Conservation (phyloP, 352 stramenopile genomes). For the Phytophthora pisi region DNA sequence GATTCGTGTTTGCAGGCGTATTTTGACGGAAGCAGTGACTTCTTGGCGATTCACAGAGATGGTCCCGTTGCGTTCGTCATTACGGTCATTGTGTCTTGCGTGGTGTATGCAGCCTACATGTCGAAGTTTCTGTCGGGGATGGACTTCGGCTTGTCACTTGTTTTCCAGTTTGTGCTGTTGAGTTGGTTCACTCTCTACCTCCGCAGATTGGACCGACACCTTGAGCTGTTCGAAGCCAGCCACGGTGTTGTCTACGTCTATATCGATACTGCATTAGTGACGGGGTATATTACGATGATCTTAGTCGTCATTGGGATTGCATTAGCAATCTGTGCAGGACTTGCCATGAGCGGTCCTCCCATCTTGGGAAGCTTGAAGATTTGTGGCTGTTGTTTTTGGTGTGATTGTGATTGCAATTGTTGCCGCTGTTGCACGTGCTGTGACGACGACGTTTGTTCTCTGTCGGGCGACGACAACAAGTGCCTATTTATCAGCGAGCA, state of each 20-base stretch:
- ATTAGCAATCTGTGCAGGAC: not conserved
- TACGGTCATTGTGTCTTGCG: not conserved
- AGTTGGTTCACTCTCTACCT: slow-evolving; percentile 3
- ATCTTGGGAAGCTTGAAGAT: too few species aligned
- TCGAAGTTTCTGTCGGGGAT: not conserved
- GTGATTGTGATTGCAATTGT: too few species aligned
- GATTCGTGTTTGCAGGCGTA: not conserved
- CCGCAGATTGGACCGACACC: not conserved
- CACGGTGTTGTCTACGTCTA: slow-evolving; percentile 8
- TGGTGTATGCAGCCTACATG: not conserved
- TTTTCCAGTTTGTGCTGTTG: not conserved
- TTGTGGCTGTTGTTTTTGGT: too few species aligned
- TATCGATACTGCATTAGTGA: slow-evolving; percentile 1
- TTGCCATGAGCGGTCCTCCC: not conserved
- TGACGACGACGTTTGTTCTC: too few species aligned
- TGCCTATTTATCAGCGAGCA: too few species aligned
- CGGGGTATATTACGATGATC: not conserved
- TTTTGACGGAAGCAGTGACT: not conserved
- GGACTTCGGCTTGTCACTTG: not conserved
- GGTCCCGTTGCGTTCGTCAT: not conserved
- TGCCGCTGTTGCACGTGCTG: too few species aligned
- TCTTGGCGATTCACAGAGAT: slow-evolving; percentile 3
- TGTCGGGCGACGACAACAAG: too few species aligned
- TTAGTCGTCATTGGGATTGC: not conserved
- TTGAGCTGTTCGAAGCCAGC: not conserved